Evolutionary conservation across 495 filamentous ascomycete genomes (phyloP), one percentile per base, ranked within the genome.

Genomic region (Bacidia rubella): DNA sequence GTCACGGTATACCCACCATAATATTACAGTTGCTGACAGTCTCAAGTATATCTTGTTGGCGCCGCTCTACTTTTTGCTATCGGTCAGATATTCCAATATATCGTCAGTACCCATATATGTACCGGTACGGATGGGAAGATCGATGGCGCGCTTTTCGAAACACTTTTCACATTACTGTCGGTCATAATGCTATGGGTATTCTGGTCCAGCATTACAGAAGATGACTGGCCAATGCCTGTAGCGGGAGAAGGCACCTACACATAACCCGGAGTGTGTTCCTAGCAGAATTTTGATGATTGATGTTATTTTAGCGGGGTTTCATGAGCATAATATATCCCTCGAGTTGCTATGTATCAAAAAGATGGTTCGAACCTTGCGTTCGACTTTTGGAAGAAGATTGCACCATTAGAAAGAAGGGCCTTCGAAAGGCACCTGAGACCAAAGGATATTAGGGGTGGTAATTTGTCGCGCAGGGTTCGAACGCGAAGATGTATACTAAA

Each of bases 171-270:
- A 0, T 70, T 96, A 0, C 66, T 87, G 12, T 73, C 90, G 1
- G 88, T 97, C 7, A 75, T 84, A 12, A 77, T 76, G 66, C 62
- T 95, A 46, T 99, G 90, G 90, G 62, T 85, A 56, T 99, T 99
- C 74, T 97, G 93, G 92, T 90, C 87, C 39, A 94, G 87, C 71
- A 99, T 99, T 61, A 99, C 92, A 3, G 92, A 99, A 69, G 92
- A 99, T 62, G 90, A 96, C 70, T 99, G 92, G 92, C 88, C 92
- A 1, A 77, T 83, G 73, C 79, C 81, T 11, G 68, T 72, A 11
- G 65, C 64, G 15, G 60, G 56, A 51, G 65, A 65, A 20, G 60
- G 63, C 32, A 66, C 65, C 25, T 77, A 79, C 58, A 68, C 68
- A 53, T 77, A 63, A 72, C 52, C n/a, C 17, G 41, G 48, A 24